Evolutionary conservation across 1,139 yeast genomes (phyloP).

Genomic region (Suzukiozyma palmioleophila): DNA sequence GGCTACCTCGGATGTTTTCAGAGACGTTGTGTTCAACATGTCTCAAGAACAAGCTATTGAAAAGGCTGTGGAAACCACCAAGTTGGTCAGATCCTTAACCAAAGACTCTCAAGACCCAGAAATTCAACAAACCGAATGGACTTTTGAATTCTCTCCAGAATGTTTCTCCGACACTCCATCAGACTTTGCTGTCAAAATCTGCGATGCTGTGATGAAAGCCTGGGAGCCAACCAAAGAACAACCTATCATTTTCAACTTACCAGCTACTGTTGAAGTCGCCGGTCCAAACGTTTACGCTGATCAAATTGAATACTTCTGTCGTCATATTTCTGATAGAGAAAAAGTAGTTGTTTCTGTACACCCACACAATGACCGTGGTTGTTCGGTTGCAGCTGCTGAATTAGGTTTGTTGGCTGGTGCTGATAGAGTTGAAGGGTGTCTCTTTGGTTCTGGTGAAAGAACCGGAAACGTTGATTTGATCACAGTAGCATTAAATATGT

Average conservation of each 20-base stretch:
- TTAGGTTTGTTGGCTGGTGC: constrained; percentile 48
- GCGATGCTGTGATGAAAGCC: constrained; percentile 44
- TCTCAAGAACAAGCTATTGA: constrained; percentile 37
- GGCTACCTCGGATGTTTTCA: constrained; percentile 45
- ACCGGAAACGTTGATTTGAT: constrained; percentile 49
- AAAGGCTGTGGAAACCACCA: constrained; percentile 39
- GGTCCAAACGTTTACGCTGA: constrained; percentile 49
- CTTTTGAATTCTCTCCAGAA: constrained; percentile 45
- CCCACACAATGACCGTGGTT: constrained; percentile 48
- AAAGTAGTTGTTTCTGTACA: constrained; percentile 44
- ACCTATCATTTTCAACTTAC: constrained; percentile 45
- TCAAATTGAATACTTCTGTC: constrained; percentile 45
- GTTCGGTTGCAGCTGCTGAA: constrained; percentile 50
- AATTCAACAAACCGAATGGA: constrained; percentile 41
- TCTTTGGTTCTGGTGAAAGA: constrained; percentile 48
- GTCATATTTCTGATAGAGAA: constrained; percentile 39
- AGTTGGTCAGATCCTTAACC: constrained; percentile 38
- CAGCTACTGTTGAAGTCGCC: constrained; percentile 48
- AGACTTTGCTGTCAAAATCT: constrained; percentile 41
- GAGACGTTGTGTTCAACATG: constrained; percentile 45
- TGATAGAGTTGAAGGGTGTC: constrained; percentile 48
- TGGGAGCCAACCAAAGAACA: constrained; percentile 42
- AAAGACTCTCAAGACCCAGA: constrained; percentile 35
- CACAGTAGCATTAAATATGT: constrained; percentile 44
- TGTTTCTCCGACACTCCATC: constrained; percentile 43